These are phyloP conservation scores for Sugiyamaella marilandica DNA, from an alignment of 805 yeast species.

Conservation along the genomic window DNA sequence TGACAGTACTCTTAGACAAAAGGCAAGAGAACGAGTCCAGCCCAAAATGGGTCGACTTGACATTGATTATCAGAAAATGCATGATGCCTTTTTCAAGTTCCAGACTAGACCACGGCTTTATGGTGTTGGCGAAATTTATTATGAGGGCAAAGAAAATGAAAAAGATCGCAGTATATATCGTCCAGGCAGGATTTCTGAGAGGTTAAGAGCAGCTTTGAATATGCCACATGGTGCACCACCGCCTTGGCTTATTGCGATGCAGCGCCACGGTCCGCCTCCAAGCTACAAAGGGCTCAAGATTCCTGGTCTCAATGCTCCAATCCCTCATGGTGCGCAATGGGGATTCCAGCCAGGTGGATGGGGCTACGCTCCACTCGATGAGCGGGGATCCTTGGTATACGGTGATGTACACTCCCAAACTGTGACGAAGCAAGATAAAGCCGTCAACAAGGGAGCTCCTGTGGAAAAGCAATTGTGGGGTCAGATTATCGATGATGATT, in stretches of 20 bases:
- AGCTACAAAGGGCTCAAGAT: conserved; percentile 62
- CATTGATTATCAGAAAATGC: conserved; percentile 73
- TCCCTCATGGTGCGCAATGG: conserved; percentile 38
- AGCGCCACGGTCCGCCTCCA: conserved; percentile 75
- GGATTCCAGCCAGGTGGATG: conserved; percentile 39
- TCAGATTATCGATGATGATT: conserved; percentile 32
- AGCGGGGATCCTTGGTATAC: conserved; percentile 32
- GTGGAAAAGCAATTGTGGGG: conserved; percentile 25
- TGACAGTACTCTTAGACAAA: conserved; percentile 55
- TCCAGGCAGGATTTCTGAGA: conserved; percentile 66
- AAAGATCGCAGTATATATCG: conserved; percentile 38
- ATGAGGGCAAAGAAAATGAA: conserved; percentile 68
- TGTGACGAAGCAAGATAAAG: conserved; percentile 11
- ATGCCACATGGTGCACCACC: conserved; percentile 56
- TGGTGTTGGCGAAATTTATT: conserved; percentile 73
- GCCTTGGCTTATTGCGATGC: conserved; percentile 78
- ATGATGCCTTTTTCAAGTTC: conserved; percentile 80
- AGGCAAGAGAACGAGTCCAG: conserved; percentile 77
- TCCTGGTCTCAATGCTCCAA: conserved; percentile 46
- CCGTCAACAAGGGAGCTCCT: conserved; percentile 14
- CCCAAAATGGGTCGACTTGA: conserved; percentile 85
- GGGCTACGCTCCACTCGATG: conserved; percentile 36
- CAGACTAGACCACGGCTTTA: conserved; percentile 70
- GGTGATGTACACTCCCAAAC: conserved; percentile 32
- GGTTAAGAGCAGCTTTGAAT: conserved; percentile 65